Percentiles rank a stretch among this genome's conserved stretches.
phyloP scores from a whole-genome alignment of 352 stramenopile genomes.

The Phytopythium aichiense region DNA sequence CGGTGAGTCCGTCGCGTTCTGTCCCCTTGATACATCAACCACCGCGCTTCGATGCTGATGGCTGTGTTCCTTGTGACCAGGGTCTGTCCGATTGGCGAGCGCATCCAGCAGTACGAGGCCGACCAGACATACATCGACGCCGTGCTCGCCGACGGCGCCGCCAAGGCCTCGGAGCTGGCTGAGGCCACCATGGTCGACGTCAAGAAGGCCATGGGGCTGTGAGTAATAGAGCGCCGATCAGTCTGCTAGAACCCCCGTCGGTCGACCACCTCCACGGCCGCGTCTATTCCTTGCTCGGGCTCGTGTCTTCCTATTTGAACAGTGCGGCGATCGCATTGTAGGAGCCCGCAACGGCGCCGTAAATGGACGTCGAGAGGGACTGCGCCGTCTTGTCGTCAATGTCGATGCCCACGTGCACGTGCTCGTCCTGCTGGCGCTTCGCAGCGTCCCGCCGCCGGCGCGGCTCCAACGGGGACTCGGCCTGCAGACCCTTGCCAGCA shows the following conservation, averaged over 20 bases:
- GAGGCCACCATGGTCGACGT: constrained; percentile 71
- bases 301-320: constrained; percentile 25
- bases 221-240: neutral
- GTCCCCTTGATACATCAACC: neutral
- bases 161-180: constrained; percentile 56
- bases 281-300: neutral
- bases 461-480: constrained; percentile 1
- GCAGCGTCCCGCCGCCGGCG: constrained; percentile 5
- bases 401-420: constrained; percentile 21
- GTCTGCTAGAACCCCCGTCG: neutral
- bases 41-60: neutral
- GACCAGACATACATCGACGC: constrained; percentile 89
- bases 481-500: constrained; percentile 5
- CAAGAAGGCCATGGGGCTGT: constrained; percentile 70
- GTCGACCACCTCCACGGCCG: neutral
- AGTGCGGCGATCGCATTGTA: constrained; percentile 26
- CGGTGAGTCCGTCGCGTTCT: constrained; percentile 47
- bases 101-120: constrained; percentile 90
- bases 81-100: constrained; percentile 92
- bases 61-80: constrained; percentile 18
- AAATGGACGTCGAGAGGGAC: constrained; percentile 15
- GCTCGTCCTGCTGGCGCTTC: constrained; percentile 16
- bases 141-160: constrained; percentile 86
- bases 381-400: constrained; percentile 24
- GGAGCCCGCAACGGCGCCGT: constrained; percentile 17